phyloP scores from a whole-genome alignment of 371 early-diverging fungal species.

The Mucor velutinosus region DNA sequence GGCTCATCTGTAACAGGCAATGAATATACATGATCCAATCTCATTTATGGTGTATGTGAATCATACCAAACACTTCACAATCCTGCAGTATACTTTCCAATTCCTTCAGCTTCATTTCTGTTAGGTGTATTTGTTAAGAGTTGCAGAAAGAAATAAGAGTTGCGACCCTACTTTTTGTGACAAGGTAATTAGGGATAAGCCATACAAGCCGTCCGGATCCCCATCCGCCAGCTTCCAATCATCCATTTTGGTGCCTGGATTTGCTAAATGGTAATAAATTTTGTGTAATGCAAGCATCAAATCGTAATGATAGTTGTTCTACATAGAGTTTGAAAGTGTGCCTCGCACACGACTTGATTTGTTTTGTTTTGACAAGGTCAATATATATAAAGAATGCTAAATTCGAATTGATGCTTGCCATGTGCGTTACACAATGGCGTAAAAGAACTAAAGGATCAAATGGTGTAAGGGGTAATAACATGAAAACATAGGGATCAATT shows the following conservation, averaged over 20 bases:
- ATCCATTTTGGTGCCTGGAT: background rate
- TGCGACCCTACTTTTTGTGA: background rate
- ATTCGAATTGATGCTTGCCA: conserved; percentile 5
- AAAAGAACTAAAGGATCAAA: background rate
- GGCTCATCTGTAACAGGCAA: conserved; percentile 53
- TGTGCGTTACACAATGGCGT: conserved; percentile 12
- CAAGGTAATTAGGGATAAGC: background rate
- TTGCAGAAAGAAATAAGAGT: background rate
- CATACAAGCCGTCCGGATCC: background rate
- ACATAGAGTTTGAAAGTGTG: background rate
- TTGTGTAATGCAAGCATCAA: background rate
- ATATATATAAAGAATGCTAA: background rate
- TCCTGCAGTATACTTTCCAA: conserved; percentile 75
- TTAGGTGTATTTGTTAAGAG: background rate
- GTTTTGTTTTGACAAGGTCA: conserved; percentile 2
- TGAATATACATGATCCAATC: background rate
- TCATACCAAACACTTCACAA: conserved; percentile 67
- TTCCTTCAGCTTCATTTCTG: conserved; percentile 74
- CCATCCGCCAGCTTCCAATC: background rate
- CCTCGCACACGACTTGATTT: background rate
- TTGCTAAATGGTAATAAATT: background rate
- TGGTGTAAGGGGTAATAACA: background rate
- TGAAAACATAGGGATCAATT: background rate
- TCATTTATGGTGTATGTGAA: background rate
- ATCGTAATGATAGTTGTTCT: conserved; percentile 1